phyloP scores from a whole-genome alignment of 1,139 yeast genomes.

The Taphrina betulina region DNA sequence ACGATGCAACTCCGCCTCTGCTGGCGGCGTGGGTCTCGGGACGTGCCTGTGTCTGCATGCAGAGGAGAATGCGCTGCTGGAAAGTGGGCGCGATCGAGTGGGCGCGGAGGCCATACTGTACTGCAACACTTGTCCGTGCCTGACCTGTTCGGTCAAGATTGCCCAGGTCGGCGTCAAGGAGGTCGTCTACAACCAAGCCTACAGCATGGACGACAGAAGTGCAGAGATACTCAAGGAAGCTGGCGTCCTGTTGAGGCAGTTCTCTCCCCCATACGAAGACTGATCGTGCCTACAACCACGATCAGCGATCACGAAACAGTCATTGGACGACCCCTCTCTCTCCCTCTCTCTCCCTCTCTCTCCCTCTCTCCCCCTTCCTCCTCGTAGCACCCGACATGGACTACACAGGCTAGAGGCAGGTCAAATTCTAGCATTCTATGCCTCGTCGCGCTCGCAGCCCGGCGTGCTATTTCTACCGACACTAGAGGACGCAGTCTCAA shows the following conservation, averaged over 20 bases:
- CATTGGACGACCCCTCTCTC: neutral
- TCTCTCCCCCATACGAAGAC: conserved; percentile 38
- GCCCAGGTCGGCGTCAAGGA: conserved; percentile 89
- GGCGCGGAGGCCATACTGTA: conserved; percentile 65
- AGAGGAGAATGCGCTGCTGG: conserved; percentile 91
- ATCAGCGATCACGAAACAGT: neutral
- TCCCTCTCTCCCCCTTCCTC: too few relatives aligned
- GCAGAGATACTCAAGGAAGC: conserved; percentile 71
- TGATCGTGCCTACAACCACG: too few relatives aligned
- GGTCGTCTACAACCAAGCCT: conserved; percentile 78
- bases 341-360: too few relatives aligned
- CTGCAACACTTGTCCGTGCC: conserved; percentile 96
- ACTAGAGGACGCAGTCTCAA: too few relatives aligned
- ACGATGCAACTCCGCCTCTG: conserved; percentile 66
- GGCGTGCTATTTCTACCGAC: too few relatives aligned
- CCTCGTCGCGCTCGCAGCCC: too few relatives aligned
- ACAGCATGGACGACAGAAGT: conserved; percentile 81
- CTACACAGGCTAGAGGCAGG: too few relatives aligned
- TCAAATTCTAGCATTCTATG: too few relatives aligned
- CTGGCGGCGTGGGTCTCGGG: conserved; percentile 60
- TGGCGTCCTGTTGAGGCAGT: conserved; percentile 72
- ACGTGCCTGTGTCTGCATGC: conserved; percentile 95
- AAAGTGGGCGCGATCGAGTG: conserved; percentile 87
- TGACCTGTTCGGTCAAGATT: conserved; percentile 91
- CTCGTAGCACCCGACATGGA: too few relatives aligned